Evolutionary conservation across 129 eudicot genomes (phyloP).

Genomic region (Flaveria sonorensis): DNA sequence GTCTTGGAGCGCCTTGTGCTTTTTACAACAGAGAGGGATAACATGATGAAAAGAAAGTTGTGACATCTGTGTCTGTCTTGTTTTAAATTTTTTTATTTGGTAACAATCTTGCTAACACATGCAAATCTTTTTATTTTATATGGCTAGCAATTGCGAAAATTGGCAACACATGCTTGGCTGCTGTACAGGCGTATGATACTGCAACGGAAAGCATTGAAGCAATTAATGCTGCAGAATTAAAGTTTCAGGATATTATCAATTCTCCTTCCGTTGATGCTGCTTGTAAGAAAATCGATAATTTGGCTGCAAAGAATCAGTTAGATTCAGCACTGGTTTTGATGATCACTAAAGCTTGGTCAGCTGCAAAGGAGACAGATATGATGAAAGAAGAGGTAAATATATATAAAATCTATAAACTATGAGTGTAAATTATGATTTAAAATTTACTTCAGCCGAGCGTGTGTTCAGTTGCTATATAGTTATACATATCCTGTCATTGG

Average conservation of each 20-base stretch:
- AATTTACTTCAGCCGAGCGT: neutral
- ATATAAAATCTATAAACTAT: neutral
- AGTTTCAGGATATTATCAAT: slow-evolving; percentile 77
- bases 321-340: slow-evolving; percentile 68
- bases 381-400: slow-evolving; percentile 66
- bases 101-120: slow-evolving; percentile 1
- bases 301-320: slow-evolving; percentile 75
- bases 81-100: neutral
- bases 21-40: neutral
- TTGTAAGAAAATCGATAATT: slow-evolving; percentile 67
- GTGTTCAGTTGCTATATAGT: neutral
- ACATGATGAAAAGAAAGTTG: neutral
- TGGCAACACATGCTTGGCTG: slow-evolving; percentile 70
- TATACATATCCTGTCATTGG: neutral
- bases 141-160: slow-evolving; percentile 57
- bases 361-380: slow-evolving; percentile 75
- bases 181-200: slow-evolving; percentile 73
- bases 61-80: neutral
- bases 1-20: no score
- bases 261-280: slow-evolving; percentile 89
- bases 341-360: slow-evolving; percentile 91
- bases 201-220: slow-evolving; percentile 83
- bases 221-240: slow-evolving; percentile 73
- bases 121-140: neutral
- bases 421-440: neutral